Evolutionary conservation across 2,329 filamentous ascomycete species (phyloP), one percentile per base, ranked within the genome.

Genomic region (Diaporthe caulivora): DNA sequence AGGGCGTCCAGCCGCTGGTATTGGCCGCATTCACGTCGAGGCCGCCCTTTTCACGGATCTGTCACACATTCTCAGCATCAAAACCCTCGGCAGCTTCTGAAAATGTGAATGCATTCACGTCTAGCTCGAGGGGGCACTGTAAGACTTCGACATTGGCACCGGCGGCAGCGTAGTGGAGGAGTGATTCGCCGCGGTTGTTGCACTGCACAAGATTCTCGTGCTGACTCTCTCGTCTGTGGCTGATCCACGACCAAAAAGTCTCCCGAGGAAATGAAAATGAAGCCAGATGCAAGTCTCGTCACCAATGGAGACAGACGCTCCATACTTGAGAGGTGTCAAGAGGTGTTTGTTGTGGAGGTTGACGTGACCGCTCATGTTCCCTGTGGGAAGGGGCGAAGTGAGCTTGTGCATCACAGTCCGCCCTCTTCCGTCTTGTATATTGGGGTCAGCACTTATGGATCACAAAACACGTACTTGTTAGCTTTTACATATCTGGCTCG

Each of bases 351-450:
- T 54, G 18, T 54, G 51, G 26, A 54, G 51, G 11, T 13, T 29
- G 51, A 10, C 18, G 24, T 31, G 51, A 15, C 24, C 17, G 11
- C 51, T 54, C 51, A 54, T 54, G 2, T 29, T 54, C 26, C 24
- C 51, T 54, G 51, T 29, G 51, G 51, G 51, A 31, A 54, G 24
- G 51, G 51, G 51, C 29, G 13, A 54, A 31, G 51, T 18, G 24
- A 54, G 51, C 51, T 31, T 54, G 15, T 54, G 51, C 51, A 54
- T 54, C 26, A 54, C 51, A 29, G 51, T 54, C 51, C 29, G 51
- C 24, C 51, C 51, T 29, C 24, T 31, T 54, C n/a, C 24, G 24
- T 54, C 51, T 54, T 54, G 24, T 2, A 29, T 29, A 6, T 54
- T 54, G 26, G 51, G 51, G 15, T 54, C 26, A 54, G 51, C 51